phyloP scores from a whole-genome alignment of 495 filamentous ascomycete species.

The Schizothecium vesticola region DNA sequence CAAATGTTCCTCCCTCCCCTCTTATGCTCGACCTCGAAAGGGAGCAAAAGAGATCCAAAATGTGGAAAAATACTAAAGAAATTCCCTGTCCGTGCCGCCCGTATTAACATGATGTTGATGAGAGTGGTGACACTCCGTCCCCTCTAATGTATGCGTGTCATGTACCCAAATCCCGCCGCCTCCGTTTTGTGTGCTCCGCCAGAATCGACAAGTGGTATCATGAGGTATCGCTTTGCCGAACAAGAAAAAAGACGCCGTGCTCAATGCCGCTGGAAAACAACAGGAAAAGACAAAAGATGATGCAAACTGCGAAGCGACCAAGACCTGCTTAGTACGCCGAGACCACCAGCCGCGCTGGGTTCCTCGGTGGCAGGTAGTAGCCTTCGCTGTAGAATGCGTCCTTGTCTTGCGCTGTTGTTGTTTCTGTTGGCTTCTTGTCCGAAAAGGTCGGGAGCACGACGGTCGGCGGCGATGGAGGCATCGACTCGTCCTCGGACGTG shows the following conservation, averaged over 20 bases:
- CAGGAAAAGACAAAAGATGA: conserved; percentile 22
- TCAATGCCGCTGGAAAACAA: conserved; percentile 11
- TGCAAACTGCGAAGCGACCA: neutral
- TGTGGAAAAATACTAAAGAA: neutral
- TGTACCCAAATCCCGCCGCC: neutral
- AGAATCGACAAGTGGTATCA: conserved; percentile 10
- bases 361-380: conserved; percentile 54
- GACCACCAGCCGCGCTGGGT: conserved; percentile 36
- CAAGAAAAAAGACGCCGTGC: conserved; percentile 18
- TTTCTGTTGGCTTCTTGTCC: conserved; percentile 49
- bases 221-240: conserved; percentile 3
- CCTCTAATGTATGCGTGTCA: neutral
- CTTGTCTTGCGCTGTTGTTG: conserved; percentile 33
- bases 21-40: neutral
- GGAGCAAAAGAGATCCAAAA: neutral
- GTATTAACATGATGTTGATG: neutral
- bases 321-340: conserved; percentile 38
- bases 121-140: neutral
- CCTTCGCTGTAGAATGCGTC: conserved; percentile 53
- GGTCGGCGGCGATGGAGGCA: conserved; percentile 79
- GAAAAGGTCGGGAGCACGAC: conserved; percentile 61
- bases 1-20: neutral
- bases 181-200: neutral
- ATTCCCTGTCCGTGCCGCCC: neutral
- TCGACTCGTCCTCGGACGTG: conserved; percentile 61